These are phyloP conservation scores for Candida arabinofermentans DNA, from an alignment of 805 yeast genomes.

Conservation along the genomic window DNA sequence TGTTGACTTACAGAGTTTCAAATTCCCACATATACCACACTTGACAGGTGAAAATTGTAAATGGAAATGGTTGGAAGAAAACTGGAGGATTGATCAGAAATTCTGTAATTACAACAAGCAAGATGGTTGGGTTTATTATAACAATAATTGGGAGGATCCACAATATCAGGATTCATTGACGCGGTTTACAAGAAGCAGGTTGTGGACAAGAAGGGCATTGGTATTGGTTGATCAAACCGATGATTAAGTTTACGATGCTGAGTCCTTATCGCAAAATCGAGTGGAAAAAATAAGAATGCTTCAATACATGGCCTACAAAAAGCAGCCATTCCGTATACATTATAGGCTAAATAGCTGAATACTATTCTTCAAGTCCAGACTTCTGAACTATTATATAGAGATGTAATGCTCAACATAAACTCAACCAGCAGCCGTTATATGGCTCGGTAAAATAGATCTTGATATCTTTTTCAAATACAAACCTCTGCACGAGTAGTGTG, in stretches of 20 bases:
- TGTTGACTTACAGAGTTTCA: constrained; percentile 33
- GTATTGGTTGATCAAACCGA: constrained; percentile 9
- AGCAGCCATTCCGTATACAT: too few relatives aligned
- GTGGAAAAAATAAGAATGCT: too few relatives aligned
- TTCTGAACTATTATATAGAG: too few relatives aligned
- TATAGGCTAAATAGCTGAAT: too few relatives aligned
- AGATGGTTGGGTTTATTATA: constrained; percentile 55
- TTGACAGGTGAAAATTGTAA: constrained; percentile 35
- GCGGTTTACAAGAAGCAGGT: constrained; percentile 48
- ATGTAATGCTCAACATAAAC: too few relatives aligned
- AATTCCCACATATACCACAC: constrained; percentile 38
- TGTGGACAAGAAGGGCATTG: constrained; percentile 47
- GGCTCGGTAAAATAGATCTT: too few relatives aligned
- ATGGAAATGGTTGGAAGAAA: constrained; percentile 57
- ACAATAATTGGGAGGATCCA: constrained; percentile 45
- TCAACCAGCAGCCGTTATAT: too few relatives aligned
- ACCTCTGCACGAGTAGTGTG: too few relatives aligned
- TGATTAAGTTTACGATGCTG: not conserved
- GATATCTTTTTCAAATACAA: too few relatives aligned
- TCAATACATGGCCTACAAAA: too few relatives aligned
- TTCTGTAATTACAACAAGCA: constrained; percentile 34
- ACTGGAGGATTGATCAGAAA: constrained; percentile 45
- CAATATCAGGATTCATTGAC: constrained; percentile 41
- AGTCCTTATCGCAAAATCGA: too few relatives aligned
- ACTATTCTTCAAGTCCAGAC: too few relatives aligned